Evolutionary conservation across 441 rosid genomes (phyloP).

Genomic region (Eutrema salsugineum): DNA sequence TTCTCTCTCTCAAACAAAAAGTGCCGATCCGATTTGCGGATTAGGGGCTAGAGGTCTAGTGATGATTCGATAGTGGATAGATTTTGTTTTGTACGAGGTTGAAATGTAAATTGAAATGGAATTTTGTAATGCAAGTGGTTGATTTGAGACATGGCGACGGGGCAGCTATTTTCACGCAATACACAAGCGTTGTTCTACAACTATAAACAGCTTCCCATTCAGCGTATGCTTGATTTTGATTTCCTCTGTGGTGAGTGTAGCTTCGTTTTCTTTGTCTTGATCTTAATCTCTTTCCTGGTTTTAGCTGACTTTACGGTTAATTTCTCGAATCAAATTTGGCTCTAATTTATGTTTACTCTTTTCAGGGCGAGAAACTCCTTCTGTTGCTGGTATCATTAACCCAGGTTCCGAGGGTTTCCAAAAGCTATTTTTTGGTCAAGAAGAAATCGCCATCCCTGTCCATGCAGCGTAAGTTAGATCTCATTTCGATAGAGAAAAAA

Average conservation of each 20-base stretch:
- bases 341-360: not conserved
- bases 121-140: slow-evolving; percentile 2
- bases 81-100: not conserved
- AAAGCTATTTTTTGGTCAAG: slow-evolving; percentile 93
- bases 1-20: not conserved
- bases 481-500: not conserved
- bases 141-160: slow-evolving; percentile 64
- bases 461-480: slow-evolving; percentile 59
- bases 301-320: not conserved
- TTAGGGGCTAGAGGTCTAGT: not conserved
- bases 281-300: not conserved
- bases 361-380: slow-evolving; percentile 89
- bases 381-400: slow-evolving; percentile 92
- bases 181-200: slow-evolving; percentile 92
- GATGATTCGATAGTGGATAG: not conserved
- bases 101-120: slow-evolving; percentile 13
- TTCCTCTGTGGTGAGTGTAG: slow-evolving; percentile 77
- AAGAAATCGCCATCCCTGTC: slow-evolving; percentile 96
- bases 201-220: slow-evolving; percentile 94
- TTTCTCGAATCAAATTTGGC: not conserved
- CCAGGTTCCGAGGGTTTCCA: slow-evolving; percentile 98
- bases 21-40: slow-evolving; percentile 25
- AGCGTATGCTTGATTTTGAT: slow-evolving; percentile 99
- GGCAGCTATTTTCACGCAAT: slow-evolving; percentile 80
- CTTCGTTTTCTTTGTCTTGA: not conserved